Evolutionary conservation across 2,329 filamentous ascomycete genomes (phyloP), one percentile per base, ranked within the genome.

Genomic region (Aspergillus tubingensis): DNA sequence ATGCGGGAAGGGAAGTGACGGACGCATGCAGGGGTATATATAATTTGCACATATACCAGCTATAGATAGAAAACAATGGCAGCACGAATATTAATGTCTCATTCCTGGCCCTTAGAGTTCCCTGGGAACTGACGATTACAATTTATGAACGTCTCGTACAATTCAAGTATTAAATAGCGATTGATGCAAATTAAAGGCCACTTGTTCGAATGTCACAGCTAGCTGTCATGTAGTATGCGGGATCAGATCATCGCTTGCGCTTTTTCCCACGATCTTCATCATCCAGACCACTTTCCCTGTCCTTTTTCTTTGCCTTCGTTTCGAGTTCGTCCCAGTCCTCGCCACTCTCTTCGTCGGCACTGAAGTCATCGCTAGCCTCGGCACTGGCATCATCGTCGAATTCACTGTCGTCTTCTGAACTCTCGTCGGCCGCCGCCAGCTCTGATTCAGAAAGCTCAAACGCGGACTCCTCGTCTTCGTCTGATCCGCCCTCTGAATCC

Each of bases 261-360:
- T 93, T 92, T 80, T 88, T 91, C 3, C 89, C 79, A 49, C 73
- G 79, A 32, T 86, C 85, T 55, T 85, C 83, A 53, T 85, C 85
- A 21, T 83, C 80, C 23, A 81, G 65, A 2, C 79, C 79, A 53
- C 77, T 77, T 65, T 88, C 85, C 63, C 81, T 79, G 68, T 88
- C 86, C 74, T 87, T 86, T 75, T 79, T 83, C 70, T 83, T 85
- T 1, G 86, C 93, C 82, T 96, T 96, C 77, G 89, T 88, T 81
- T 97, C 94, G 61, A 97, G 76, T 77, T 96, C 92, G 74, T 98
- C 93, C 94, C 94, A 97, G 72, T 96, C 91, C 74, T 97, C 90
- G 52, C 90, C 90, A 65, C 91, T 90, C 48, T 90, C 90, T 6
- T 93, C 91, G 3, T 86, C 85, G 6, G 68, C 77, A 57, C 77